Percentiles rank a stretch among this genome's conserved stretches.
Conservation (phyloP, 192 early-diverging fungal genomes). For the Umbelopsis isabellina region DNA sequence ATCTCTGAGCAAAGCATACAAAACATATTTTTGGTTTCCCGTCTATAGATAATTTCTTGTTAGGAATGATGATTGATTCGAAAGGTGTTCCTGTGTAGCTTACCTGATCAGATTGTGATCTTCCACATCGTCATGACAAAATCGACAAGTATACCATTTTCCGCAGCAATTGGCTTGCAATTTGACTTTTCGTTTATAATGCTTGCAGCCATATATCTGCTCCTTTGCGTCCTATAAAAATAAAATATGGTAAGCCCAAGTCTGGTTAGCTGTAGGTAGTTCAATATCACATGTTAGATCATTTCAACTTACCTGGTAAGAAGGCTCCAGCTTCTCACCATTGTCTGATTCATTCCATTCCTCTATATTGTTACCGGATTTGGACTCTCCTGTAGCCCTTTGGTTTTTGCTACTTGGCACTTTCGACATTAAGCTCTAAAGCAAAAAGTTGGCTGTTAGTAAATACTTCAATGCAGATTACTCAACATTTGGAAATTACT, state of each 20-base stretch:
- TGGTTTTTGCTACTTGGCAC: not conserved
- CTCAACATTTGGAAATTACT: not conserved
- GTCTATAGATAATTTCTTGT: slow-evolving; percentile 24
- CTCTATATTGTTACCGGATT: slow-evolving; percentile 50
- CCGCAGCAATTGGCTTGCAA: slow-evolving; percentile 81
- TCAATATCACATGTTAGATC: not conserved
- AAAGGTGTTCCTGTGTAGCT: not conserved
- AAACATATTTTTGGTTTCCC: slow-evolving; percentile 76
- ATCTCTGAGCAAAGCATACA: slow-evolving; percentile 90
- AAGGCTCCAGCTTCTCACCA: slow-evolving; percentile 8
- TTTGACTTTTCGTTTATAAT: slow-evolving; percentile 76
- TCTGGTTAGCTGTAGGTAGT: not conserved
- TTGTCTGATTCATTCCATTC: not conserved
- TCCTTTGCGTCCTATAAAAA: slow-evolving; percentile 52
- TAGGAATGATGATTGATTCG: not conserved
- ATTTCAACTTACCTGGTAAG: not conserved
- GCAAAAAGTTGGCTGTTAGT: not conserved
- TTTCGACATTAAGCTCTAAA: not conserved
- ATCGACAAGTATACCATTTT: slow-evolving; percentile 77
- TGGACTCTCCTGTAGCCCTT: slow-evolving; percentile 58
- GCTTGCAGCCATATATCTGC: slow-evolving; percentile 72
- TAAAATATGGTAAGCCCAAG: not conserved
- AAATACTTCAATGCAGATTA: not conserved
- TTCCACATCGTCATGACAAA: slow-evolving; percentile 80
- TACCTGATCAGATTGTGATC: slow-evolving; percentile 81